Percentiles rank a stretch among this genome's conserved stretches.
These are phyloP conservation scores for Curvularia sp. DNA, from an alignment of 2,329 filamentous ascomycete species.

Conservation along the genomic window DNA sequence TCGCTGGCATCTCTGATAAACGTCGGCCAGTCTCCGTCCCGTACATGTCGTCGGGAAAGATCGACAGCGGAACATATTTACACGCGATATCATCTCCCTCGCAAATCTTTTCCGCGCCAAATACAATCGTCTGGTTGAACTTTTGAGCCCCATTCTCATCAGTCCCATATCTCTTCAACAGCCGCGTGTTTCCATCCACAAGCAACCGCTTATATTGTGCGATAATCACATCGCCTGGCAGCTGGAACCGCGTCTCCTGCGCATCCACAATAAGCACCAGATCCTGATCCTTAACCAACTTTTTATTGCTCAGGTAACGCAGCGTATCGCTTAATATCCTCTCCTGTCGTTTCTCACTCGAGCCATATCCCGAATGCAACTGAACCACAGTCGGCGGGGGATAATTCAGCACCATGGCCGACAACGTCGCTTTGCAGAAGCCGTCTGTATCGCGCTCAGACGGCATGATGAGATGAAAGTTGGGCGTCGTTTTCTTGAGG, in stretches of 20 bases:
- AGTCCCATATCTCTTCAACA: constrained; percentile 59
- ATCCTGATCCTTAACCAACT: constrained; percentile 63
- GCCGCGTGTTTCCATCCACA: constrained; percentile 60
- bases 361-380: constrained; percentile 45
- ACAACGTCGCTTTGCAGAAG: constrained; percentile 65
- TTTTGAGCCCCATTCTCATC: constrained; percentile 29
- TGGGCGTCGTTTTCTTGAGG: constrained; percentile 44
- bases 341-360: constrained; percentile 49
- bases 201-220: constrained; percentile 65
- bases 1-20: constrained; percentile 35
- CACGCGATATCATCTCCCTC: constrained; percentile 60
- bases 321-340: constrained; percentile 56
- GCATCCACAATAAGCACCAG: constrained; percentile 69
- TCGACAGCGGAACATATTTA: constrained; percentile 59
- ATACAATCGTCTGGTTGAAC: constrained; percentile 62
- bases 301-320: constrained; percentile 57
- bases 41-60: constrained; percentile 59
- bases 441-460: constrained; percentile 56
- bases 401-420: constrained; percentile 65
- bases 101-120: constrained; percentile 63
- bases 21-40: constrained; percentile 52
- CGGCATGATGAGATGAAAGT: constrained; percentile 64
- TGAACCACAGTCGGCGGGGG: constrained; percentile 64
- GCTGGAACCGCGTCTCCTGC: constrained; percentile 69
- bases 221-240: constrained; percentile 68